Base-by-base conservation (phyloP, 2,329 filamentous ascomycete genomes). In the Eutypa lata region DNA sequence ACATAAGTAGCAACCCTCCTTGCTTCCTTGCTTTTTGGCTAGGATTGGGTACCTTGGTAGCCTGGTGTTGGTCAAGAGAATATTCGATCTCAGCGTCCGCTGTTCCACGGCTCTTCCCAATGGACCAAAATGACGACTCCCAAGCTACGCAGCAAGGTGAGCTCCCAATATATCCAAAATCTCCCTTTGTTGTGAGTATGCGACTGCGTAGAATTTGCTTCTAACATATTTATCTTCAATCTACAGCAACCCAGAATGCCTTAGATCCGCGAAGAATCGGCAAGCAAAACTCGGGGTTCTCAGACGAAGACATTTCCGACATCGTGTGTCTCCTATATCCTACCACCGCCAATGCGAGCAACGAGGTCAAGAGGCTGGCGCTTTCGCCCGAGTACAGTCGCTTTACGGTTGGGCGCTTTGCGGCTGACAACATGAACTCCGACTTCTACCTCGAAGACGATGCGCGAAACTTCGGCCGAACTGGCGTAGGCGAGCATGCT, bases 261-360 rank as follows among this genome's bases (percentile, higher is more conserved):
- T 76, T 91, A 59, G 91, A 97, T 68, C 90, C 91, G 40, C 84
- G 91, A 57, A 86, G 91, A 51, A 69, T 89, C 56, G 91, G 91
- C 52, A 80, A 87, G 67, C 88, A 90, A 70, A 89, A 90, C 67
- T 94, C 90, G 40, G 90, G 90, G 52, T 85, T 97, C 56, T 87
- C 82, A 50, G 87, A 92, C 61, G 82, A 89, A 59, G 92, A 96
- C 68, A 82, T 94, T 48, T 83, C 90, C 56, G 92, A 97, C 71
- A 90, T 97, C 61, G 83, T 96, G 59, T 95, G 91, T 72, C 85
- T 97, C 53, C 80, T 97, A 26, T 86, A 95, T 61, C 92, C 93
- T 11, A 84, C 83, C 59, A 90, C 91, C 2, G 77, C 83, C 38
- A 81, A 82, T 21, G 90, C 93, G 19, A 86, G 87, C 57, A 76